Base-by-base conservation (phyloP, 257 asterid species). In the Cinchona pubescens region DNA sequence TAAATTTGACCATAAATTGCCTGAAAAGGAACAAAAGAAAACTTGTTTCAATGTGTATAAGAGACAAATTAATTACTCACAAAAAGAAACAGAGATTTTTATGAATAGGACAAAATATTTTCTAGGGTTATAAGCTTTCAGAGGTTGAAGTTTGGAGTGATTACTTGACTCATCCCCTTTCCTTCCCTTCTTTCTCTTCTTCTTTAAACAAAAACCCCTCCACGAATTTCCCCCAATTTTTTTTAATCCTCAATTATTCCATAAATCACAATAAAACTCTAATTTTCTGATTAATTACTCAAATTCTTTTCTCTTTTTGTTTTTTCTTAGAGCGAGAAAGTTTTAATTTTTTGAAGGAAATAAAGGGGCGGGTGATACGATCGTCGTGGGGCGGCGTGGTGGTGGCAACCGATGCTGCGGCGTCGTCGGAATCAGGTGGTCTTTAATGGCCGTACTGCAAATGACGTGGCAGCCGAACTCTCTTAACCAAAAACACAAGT, bases 391-490 rank as follows among this genome's bases (percentile, higher is more conserved):
- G 80, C 56, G 80, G 80, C 59, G 78, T 53, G 80, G 82, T 74
- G 78, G 69, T 40, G 14, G 70, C 46, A 5, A 5, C 40, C 40
- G 40, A 5, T 27, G 32, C 48, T 81, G 80, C 23, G 51, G 84
- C 82, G 81, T 85, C 80, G 87, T 83, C 32, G 89, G 87, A 73
- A 86, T 76, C 73, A 49, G 84, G 84, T 79, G 84, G 84, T 79
- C 86, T 92, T 83, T 86, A 83, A 89, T 90, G 97, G 92, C 86
- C 88, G 82, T 82, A 87, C 86, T 89, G 96, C 97, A 95, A 87
- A 92, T 95, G 99, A 88, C 92, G 89, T 95, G 99, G 99, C 98
- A 88, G 89, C 88, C 96, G 82, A 87, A 86, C 85, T 84, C 88
- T 59, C 90, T 89, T 70, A 87, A 80, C 77, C 85, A 84, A 79